Evolutionary conservation across 1,139 yeast genomes (phyloP), one percentile per base, ranked within the genome.

Genomic region (Geotrichum citri-aurantii): DNA sequence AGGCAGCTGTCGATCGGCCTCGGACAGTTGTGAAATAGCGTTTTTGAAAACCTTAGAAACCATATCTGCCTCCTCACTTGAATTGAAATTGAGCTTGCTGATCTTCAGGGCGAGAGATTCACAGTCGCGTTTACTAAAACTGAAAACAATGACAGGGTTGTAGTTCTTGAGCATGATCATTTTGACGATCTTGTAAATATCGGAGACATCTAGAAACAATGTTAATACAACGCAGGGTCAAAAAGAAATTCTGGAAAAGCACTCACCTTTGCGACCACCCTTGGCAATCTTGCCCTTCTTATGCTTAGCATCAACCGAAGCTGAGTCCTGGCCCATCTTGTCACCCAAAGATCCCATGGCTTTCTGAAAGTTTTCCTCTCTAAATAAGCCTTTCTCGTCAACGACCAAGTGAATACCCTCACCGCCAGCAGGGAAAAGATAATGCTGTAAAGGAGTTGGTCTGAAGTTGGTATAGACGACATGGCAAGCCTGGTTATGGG

Each of bases 391-490:
- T 77, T 93, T 92, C 75, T 95, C 99, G 70, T 95, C 99, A 50
- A 95, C 98, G 19, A 95, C 99, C 65, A 95, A 79, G 73, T 93
- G 96, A 61, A 95, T 95, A 59, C 99, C 99, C 71, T 89, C 96
- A 59, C 99, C 98, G 57, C 92, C 95, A 29, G 96, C 95, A 21
- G 99, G 99, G 77, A 93, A 95, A 61, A 93, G 78, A 69, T 93
- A 95, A 76, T 93, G 99, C 73, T 95, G 99, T 65, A 95, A 79
- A 1, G 99, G 99, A 12, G 99, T 95, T 27, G 99, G 99, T 73
- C 99, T 85, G 80, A 92, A 95, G 75, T 95, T 97, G 0, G 99
- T 95, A 73, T 93, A 95, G 26, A 95, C 99, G 72, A 95, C 96
- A 73, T 95, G 99, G 71, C 99, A 95, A 1, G 99, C 99, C 73